Percentiles rank a stretch among this genome's conserved stretches.
Conservation (phyloP, 192 early-diverging fungal species). For the Podila clonocystis region DNA sequence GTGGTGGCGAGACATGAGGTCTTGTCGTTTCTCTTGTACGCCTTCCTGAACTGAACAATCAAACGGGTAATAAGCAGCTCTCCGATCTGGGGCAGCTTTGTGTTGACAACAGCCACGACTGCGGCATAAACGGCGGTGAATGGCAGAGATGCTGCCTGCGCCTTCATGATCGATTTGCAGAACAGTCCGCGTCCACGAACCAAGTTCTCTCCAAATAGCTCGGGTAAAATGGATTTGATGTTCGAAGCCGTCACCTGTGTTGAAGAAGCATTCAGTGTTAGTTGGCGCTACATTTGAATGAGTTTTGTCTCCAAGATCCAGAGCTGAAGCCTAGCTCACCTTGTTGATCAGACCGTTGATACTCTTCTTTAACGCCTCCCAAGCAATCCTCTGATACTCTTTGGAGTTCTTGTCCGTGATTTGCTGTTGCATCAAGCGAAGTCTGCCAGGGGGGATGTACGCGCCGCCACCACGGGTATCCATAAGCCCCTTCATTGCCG, state of each 20-base stretch:
- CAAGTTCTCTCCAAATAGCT: conserved; percentile 91
- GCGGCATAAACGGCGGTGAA: conserved; percentile 95
- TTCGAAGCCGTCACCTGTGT: conserved; percentile 86
- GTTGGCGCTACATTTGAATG: not conserved
- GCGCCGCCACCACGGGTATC: conserved; percentile 71
- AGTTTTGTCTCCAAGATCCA: not conserved
- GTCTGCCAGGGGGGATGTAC: conserved; percentile 87
- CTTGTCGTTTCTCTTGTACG: conserved; percentile 95
- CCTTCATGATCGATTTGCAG: conserved; percentile 87
- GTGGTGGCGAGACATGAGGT: conserved; percentile 82
- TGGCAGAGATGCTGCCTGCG: conserved; percentile 85
- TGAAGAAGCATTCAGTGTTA: not conserved
- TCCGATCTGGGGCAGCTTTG: conserved; percentile 91
- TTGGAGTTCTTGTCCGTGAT: conserved; percentile 74
- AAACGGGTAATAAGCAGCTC: conserved; percentile 87
- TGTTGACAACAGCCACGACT: conserved; percentile 89
- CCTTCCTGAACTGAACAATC: conserved; percentile 88
- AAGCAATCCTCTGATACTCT: conserved; percentile 89
- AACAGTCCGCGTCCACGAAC: conserved; percentile 93
- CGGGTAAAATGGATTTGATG: conserved; percentile 89
- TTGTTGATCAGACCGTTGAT: conserved; percentile 98
- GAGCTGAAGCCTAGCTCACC: conserved; percentile 11
- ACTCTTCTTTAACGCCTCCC: conserved; percentile 94
- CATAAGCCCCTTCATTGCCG: conserved; percentile 54
- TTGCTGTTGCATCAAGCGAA: conserved; percentile 77